Evolutionary conservation across 805 yeast species (phyloP).

Genomic region (Myxozyma mucilagina): DNA sequence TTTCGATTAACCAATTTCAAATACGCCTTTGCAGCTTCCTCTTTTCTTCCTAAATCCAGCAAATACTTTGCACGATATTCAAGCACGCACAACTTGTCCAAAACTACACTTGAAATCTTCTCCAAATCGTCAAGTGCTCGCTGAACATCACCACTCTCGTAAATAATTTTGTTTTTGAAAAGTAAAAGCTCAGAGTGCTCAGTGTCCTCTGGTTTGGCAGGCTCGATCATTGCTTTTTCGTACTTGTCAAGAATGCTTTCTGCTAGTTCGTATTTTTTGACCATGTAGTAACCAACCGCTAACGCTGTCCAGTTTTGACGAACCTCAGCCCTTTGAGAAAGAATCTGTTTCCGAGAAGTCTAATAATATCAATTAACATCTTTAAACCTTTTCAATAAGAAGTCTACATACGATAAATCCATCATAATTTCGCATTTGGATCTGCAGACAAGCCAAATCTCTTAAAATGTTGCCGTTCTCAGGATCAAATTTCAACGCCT

Average conservation of each 20-base stretch:
- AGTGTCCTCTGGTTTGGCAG: slow-evolving; percentile 45
- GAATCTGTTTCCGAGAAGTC: slow-evolving; percentile 61
- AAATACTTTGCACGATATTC: slow-evolving; percentile 70
- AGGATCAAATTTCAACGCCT: slow-evolving; percentile 75
- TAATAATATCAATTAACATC: background rate
- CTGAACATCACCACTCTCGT: slow-evolving; percentile 60
- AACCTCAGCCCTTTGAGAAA: slow-evolving; percentile 75
- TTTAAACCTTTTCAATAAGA: background rate
- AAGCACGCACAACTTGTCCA: slow-evolving; percentile 60
- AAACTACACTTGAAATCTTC: slow-evolving; percentile 50
- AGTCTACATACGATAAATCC: slow-evolving; percentile 47
- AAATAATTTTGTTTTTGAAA: slow-evolving; percentile 68
- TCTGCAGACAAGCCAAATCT: slow-evolving; percentile 76
- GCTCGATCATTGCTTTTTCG: slow-evolving; percentile 71
- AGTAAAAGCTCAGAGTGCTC: slow-evolving; percentile 82
- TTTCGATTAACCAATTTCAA: slow-evolving; percentile 76
- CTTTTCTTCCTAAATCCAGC: slow-evolving; percentile 53
- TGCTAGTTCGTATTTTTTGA: slow-evolving; percentile 65
- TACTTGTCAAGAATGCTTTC: slow-evolving; percentile 70
- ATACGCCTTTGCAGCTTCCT: slow-evolving; percentile 68
- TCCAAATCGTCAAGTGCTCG: slow-evolving; percentile 64
- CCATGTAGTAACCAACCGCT: slow-evolving; percentile 81
- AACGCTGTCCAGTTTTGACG: slow-evolving; percentile 89
- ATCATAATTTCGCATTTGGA: slow-evolving; percentile 75
- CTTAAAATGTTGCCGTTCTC: slow-evolving; percentile 75